A percentile compares a stretch with the other conserved stretches of the same genome.
Evolutionary conservation across 768 basidiomycete species (phyloP).

Genomic region (Phaeotremella skinneri): DNA sequence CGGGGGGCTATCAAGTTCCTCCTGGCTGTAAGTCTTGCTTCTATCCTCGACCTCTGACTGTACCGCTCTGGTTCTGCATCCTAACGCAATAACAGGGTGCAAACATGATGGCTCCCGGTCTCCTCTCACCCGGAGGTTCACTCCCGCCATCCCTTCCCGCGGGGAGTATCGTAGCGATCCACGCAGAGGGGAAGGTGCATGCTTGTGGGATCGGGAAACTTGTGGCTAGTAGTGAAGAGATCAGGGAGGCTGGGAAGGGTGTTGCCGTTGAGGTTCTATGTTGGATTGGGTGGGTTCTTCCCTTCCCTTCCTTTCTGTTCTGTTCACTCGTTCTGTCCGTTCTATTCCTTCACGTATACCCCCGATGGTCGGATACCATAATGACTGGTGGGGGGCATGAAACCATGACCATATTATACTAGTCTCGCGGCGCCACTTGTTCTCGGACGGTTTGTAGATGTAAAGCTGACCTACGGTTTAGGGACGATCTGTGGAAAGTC

Average conservation of each 20-base stretch:
- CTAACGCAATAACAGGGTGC: slow-evolving; percentile 43
- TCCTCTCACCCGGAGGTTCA: slow-evolving; percentile 86
- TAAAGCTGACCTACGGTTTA: background rate
- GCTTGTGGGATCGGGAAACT: slow-evolving; percentile 82
- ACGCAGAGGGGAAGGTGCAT: slow-evolving; percentile 94
- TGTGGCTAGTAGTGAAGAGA: slow-evolving; percentile 81
- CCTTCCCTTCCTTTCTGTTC: background rate
- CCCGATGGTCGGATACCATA: too few relatives aligned
- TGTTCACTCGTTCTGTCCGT: too few relatives aligned
- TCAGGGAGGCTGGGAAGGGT: slow-evolving; percentile 82
- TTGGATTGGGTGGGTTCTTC: slow-evolving; percentile 48
- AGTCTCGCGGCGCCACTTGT: too few relatives aligned
- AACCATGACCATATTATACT: too few relatives aligned
- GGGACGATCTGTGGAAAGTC: slow-evolving; percentile 11
- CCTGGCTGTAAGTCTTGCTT: slow-evolving; percentile 61
- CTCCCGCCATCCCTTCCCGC: slow-evolving; percentile 73
- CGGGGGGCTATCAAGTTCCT: slow-evolving; percentile 97
- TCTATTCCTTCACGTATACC: too few relatives aligned
- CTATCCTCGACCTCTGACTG: background rate
- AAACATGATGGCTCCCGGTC: slow-evolving; percentile 65
- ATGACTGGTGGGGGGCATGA: background rate
- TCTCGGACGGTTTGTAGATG: background rate
- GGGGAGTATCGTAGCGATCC: slow-evolving; percentile 78
- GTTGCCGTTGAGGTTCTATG: slow-evolving; percentile 79
- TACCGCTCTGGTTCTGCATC: background rate